Conservation (phyloP, 164 flowering plant species). For the Chloranthus sessilifolius region DNA sequence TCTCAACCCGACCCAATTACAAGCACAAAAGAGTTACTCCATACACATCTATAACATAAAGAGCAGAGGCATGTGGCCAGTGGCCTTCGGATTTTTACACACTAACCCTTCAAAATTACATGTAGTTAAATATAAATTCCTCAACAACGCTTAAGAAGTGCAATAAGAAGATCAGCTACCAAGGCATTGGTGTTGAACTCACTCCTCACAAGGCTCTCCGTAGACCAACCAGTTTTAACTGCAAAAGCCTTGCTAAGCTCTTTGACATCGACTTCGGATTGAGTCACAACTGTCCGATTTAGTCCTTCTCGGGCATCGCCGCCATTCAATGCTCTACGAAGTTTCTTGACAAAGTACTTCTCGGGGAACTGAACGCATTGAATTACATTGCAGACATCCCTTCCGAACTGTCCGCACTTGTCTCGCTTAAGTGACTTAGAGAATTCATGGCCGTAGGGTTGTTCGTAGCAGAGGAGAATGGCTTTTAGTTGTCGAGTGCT, state of each 20-base stretch:
- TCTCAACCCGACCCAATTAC: too few relatives aligned
- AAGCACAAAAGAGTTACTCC: too few relatives aligned
- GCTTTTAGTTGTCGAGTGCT: constrained; percentile 25
- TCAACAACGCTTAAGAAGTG: constrained; percentile 16
- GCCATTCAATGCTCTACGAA: constrained; percentile 18
- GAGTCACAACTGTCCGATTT: constrained; percentile 15
- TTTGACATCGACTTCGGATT: constrained; percentile 16
- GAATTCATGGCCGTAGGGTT: constrained; percentile 40
- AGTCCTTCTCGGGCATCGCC: constrained; percentile 17
- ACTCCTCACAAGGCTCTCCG: constrained; percentile 25
- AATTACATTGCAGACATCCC: constrained; percentile 21
- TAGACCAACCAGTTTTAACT: constrained; percentile 26
- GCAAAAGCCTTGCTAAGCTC: constrained; percentile 21
- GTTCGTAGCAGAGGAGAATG: constrained; percentile 27
- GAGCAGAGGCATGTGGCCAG: too few relatives aligned
- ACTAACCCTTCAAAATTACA: too few relatives aligned
- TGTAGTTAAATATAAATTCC: too few relatives aligned
- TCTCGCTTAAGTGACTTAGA: constrained; percentile 28
- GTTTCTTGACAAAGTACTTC: constrained; percentile 31
- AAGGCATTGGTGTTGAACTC: constrained; percentile 20
- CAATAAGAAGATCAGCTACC: constrained; percentile 21
- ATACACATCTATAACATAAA: too few relatives aligned
- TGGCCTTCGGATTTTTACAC: too few relatives aligned
- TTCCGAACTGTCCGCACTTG: constrained; percentile 34
- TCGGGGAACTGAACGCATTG: constrained; percentile 27